Conservation (phyloP, 1,139 yeast genomes). For the Scheffersomyces illinoinensis region DNA sequence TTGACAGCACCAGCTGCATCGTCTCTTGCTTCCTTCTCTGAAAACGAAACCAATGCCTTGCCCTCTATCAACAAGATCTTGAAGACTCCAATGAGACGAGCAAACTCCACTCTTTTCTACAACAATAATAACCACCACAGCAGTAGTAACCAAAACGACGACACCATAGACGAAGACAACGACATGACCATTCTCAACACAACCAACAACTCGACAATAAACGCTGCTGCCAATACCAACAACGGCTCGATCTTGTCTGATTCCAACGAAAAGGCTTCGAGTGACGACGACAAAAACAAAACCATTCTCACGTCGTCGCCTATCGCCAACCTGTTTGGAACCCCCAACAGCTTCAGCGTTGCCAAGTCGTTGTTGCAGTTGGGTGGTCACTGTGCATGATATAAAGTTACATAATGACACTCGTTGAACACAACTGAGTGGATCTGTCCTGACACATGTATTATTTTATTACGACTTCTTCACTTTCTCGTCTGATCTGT, state of each 20-base stretch:
- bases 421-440: background rate
- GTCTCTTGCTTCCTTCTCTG: background rate
- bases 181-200: conserved; percentile 20
- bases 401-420: background rate
- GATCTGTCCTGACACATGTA: background rate
- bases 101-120: conserved; percentile 26
- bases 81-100: conserved; percentile 45
- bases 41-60: conserved; percentile 10
- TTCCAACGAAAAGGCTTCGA: background rate
- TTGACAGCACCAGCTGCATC: background rate
- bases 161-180: conserved; percentile 40
- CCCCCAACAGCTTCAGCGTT: conserved; percentile 52
- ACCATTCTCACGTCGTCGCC: conserved; percentile 29
- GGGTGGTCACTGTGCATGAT: conserved; percentile 22
- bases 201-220: conserved; percentile 14
- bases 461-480: background rate
- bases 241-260: background rate
- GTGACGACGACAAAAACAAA: conserved; percentile 3
- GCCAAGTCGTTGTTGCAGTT: conserved; percentile 50
- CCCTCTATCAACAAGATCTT: conserved; percentile 49
- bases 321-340: conserved; percentile 38
- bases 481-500: background rate
- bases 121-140: conserved; percentile 6
- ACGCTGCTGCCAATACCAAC: conserved; percentile 9
- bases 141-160: conserved; percentile 24